Percentiles rank a stretch among this genome's conserved stretches.
Conservation (phyloP, 1,139 yeast genomes). For the Debaryomyces robertsiae region DNA sequence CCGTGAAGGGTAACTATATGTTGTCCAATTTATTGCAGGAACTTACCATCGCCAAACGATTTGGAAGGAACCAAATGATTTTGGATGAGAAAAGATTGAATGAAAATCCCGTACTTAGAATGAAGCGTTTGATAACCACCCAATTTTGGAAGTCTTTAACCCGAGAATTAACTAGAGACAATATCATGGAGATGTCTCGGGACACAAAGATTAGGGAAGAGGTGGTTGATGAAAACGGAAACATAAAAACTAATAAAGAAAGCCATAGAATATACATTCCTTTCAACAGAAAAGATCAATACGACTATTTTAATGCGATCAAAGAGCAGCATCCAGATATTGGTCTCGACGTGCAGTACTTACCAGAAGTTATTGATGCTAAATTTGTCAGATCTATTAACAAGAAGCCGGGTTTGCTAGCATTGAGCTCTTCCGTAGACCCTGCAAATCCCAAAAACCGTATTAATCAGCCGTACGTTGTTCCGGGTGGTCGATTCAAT, state of each 20-base stretch:
- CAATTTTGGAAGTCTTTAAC: constrained; percentile 85
- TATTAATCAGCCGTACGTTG: constrained; percentile 82
- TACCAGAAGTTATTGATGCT: constrained; percentile 63
- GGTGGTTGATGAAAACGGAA: constrained; percentile 42
- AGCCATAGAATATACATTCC: constrained; percentile 83
- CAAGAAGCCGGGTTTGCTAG: constrained; percentile 81
- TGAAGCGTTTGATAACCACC: constrained; percentile 71
- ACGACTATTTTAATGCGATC: constrained; percentile 61
- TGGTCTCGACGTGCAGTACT: constrained; percentile 71
- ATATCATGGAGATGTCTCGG: constrained; percentile 69
- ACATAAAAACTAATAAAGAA: constrained; percentile 32
- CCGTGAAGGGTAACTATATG: constrained; percentile 89
- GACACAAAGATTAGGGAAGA: constrained; percentile 78
- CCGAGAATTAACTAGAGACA: constrained; percentile 63
- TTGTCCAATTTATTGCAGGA: constrained; percentile 86
- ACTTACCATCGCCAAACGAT: constrained; percentile 79
- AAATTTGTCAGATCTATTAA: constrained; percentile 77
- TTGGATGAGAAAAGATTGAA: constrained; percentile 81
- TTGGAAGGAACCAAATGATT: constrained; percentile 75
- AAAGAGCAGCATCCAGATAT: constrained; percentile 59
- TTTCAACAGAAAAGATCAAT: constrained; percentile 67
- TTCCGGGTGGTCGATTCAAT: constrained; percentile 97
- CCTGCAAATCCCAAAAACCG: constrained; percentile 53
- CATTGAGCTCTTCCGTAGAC: constrained; percentile 67
- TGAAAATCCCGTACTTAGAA: constrained; percentile 84